Conservation (phyloP, 2,329 filamentous ascomycete species). For the Teratosphaeria epicoccoides region DNA sequence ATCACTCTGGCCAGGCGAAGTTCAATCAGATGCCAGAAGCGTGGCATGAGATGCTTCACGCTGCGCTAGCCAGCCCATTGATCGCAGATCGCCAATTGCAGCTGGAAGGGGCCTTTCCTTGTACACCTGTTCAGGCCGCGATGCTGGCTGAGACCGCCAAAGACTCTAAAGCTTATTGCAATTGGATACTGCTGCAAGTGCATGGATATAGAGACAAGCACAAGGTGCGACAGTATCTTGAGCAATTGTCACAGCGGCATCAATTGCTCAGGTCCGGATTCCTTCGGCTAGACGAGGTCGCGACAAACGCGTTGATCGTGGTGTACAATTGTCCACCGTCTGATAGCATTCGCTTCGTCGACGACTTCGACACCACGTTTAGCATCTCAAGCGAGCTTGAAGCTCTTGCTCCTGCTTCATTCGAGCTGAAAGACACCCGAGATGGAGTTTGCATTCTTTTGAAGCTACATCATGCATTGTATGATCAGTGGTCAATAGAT, state of each 20-base stretch:
- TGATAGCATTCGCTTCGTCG: conserved; percentile 20
- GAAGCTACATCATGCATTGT: conserved; percentile 66
- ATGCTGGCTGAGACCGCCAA: conserved; percentile 68
- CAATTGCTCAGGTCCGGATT: conserved; percentile 68
- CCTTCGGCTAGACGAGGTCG: conserved; percentile 33
- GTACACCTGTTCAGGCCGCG: conserved; percentile 63
- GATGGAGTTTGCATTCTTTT: conserved; percentile 26
- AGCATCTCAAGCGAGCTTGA: conserved; percentile 19
- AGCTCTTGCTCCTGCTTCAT: conserved; percentile 48
- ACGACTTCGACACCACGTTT: conserved; percentile 11
- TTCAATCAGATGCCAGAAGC: background rate
- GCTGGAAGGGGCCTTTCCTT: conserved; percentile 41
- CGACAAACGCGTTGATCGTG: conserved; percentile 49
- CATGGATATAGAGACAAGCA: conserved; percentile 14
- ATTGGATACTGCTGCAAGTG: conserved; percentile 60
- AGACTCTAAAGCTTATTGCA: conserved; percentile 58
- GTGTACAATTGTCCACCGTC: conserved; percentile 45
- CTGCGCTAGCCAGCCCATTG: background rate
- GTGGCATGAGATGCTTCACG: background rate
- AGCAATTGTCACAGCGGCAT: conserved; percentile 43
- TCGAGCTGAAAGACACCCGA: conserved; percentile 42
- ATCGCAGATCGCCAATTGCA: background rate
- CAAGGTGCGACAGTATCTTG: conserved; percentile 35
- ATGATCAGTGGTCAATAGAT: conserved; percentile 81
- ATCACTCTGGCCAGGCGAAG: background rate